Evolutionary conservation across 768 basidiomycete species (phyloP), one percentile per base, ranked within the genome.

Genomic region (Exsudoporus frostii): DNA sequence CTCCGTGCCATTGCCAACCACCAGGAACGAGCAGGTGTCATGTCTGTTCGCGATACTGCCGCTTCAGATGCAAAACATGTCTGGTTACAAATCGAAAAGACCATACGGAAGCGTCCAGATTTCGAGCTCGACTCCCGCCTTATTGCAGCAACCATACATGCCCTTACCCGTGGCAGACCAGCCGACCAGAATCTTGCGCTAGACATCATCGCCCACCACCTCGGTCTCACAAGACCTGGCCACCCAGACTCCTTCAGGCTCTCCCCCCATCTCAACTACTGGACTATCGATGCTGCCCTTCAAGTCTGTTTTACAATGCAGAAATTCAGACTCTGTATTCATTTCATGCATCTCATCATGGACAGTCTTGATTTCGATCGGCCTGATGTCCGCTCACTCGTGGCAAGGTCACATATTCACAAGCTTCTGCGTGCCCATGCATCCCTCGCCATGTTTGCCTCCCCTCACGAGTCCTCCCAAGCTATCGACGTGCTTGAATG

Each of bases 1-100:
- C 79, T 93, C 61, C 74, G 76, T 40, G 80, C 81, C 43, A 64
- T 66, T 61, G 76, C 48, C 61, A 56, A 50, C 30, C 50, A 57
- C 41, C 62, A 55, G 53, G 54, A 58, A 45, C 61, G 48, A 19
- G 54, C 58, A 39, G 59, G 50, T 14, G 61, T 58, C 46, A 34
- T 54, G 48, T 72, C 45, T 56, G 64, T 38, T 51, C 57, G 32
- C 73, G 83, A 66, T 76, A 76, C 56, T 22, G 50, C 53, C 51
- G 82, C 85, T 9, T 78, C 82, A 17, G 85, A 90, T 55, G 87
- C 85, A 14, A 85, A 79, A 61, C 73, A 87, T 15, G 68, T 92
- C 14, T 92, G 90, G 90, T 74, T 69, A 11, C 81, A 85, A 62
- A 76, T 86, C 70, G 61, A 79, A 53, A 85, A 83, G 57, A 71